A percentile compares a stretch with the other conserved stretches of the same genome.
phyloP scores from a whole-genome alignment of 495 filamentous ascomycete genomes.

The Tuber magnatum region DNA sequence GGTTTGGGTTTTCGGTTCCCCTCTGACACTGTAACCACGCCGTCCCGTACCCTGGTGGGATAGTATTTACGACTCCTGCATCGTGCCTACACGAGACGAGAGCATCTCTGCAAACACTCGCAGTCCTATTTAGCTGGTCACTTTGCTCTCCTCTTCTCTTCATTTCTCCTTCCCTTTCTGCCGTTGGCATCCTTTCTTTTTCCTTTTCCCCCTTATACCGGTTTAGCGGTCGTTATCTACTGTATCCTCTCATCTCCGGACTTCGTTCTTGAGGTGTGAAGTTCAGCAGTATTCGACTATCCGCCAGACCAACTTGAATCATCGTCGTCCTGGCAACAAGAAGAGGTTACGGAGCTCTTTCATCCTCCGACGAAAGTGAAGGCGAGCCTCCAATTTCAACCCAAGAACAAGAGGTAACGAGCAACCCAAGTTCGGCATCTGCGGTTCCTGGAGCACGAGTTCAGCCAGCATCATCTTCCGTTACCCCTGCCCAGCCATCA shows the following conservation, averaged over 20 bases:
- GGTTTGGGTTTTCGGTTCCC: neutral
- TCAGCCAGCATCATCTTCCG: slow-evolving; percentile 28
- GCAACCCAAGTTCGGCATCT: slow-evolving; percentile 19
- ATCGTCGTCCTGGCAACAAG: slow-evolving; percentile 44
- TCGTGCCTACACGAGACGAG: neutral
- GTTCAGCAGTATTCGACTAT: slow-evolving; percentile 40
- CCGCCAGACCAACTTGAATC: slow-evolving; percentile 34
- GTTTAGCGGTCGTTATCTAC: slow-evolving; percentile 41
- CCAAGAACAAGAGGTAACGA: slow-evolving; percentile 23
- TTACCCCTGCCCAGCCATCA: slow-evolving; percentile 24
- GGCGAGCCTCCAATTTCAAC: slow-evolving; percentile 28
- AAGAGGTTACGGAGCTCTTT: slow-evolving; percentile 40
- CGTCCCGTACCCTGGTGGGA: neutral
- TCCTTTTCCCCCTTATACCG: slow-evolving; percentile 20
- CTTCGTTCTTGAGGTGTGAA: slow-evolving; percentile 40
- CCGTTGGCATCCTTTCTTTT: slow-evolving; percentile 17
- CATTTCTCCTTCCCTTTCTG: slow-evolving; percentile 12
- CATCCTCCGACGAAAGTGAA: slow-evolving; percentile 41
- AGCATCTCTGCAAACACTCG: neutral
- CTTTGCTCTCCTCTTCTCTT: neutral
- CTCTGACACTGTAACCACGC: neutral
- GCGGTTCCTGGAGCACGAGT: slow-evolving; percentile 27
- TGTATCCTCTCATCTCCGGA: slow-evolving; percentile 41
- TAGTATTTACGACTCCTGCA: neutral
- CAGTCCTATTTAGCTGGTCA: neutral